Base-by-base conservation (phyloP, 441 rosid species). In the Cnidoscolus chayamansa region DNA sequence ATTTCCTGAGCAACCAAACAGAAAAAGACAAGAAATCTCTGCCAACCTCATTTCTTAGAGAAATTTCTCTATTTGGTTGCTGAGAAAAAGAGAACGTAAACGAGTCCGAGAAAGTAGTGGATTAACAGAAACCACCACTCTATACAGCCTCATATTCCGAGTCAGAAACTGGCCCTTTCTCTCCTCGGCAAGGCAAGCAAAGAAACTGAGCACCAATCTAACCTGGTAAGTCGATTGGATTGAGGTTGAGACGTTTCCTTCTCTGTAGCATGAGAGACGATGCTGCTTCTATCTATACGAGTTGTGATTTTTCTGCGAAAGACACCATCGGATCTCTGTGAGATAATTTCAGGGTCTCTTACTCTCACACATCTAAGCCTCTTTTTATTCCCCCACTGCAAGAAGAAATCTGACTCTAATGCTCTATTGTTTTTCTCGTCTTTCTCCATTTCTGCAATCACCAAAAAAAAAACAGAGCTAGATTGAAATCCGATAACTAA, bases 351-450 rank as follows among this genome's bases (percentile, higher is more conserved):
- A 62, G 89, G 88, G 63, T 83, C 87, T 79, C 86, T 87, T 72
- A 87, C 89, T 81, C 91, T 84, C 10, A 89, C 91, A 73, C 93
- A 87, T 84, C 91, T 84, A 49, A 87, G 84, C 77, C 91, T 79
- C 93, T 89, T 89, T 78, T 82, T 83, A 63, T 83, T 87, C 32
- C 93, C 93, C 93, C 93, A 89, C 90, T 84, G 90, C 74, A 89
- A 76, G 59, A 86, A 77, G 65, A 89, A 74, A 32, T 89, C 88
- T 10, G 89, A 86, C 78, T 86, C 94, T 71, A 84, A 72, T 17
- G 88, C 80, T 74, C 77, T 84, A 59, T 82, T 77, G 72, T 61
- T 81, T 77, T 72, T 81, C 71, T 83, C 89, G 77, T 87, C 90
- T 72, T 70, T 86, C 66, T 86, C 86, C 85, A 81, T 82, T 43